Evolutionary conservation across 495 filamentous ascomycete species (phyloP).

Genomic region (Sporormia fimetaria): DNA sequence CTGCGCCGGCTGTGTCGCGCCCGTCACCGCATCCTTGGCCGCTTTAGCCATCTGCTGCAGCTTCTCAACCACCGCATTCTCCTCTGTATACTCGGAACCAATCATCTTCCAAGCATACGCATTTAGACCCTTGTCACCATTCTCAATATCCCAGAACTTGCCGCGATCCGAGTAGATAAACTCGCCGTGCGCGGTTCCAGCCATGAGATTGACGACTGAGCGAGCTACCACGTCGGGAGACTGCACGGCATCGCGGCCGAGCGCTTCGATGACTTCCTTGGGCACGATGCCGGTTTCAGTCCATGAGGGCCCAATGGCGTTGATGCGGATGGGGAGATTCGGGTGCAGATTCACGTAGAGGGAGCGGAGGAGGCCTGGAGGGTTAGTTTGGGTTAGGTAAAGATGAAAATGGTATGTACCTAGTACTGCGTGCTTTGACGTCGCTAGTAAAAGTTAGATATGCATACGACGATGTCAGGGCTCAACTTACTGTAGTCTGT

Average conservation of each 20-base stretch:
- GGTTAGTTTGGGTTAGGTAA: too few species aligned
- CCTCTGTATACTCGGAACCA: too few species aligned
- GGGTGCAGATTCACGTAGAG: slow-evolving; percentile 10
- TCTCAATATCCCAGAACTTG: slow-evolving; percentile 24
- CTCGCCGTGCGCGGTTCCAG: slow-evolving; percentile 23
- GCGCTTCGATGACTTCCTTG: neutral
- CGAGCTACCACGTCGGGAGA: slow-evolving; percentile 25
- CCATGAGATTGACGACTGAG: slow-evolving; percentile 25
- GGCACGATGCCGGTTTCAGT: slow-evolving; percentile 25
- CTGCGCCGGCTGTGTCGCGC: too few species aligned
- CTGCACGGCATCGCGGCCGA: slow-evolving; percentile 10
- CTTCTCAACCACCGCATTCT: too few species aligned
- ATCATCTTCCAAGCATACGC: slow-evolving; percentile 7
- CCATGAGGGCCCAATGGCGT: slow-evolving; percentile 27
- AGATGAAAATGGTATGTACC: too few species aligned
- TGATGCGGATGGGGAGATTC: slow-evolving; percentile 27
- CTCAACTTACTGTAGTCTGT: slow-evolving; percentile 18
- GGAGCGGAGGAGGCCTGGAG: slow-evolving; percentile 22
- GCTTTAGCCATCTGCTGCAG: too few species aligned
- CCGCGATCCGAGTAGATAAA: slow-evolving; percentile 21
- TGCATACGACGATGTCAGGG: neutral
- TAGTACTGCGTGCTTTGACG: slow-evolving; percentile 26
- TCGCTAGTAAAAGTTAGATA: slow-evolving; percentile 3
- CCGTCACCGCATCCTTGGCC: too few species aligned
- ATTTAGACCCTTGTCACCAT: slow-evolving; percentile 11